Evolutionary conservation across 1,284 basidiomycete genomes (phyloP).

Genomic region (Somion occarium): DNA sequence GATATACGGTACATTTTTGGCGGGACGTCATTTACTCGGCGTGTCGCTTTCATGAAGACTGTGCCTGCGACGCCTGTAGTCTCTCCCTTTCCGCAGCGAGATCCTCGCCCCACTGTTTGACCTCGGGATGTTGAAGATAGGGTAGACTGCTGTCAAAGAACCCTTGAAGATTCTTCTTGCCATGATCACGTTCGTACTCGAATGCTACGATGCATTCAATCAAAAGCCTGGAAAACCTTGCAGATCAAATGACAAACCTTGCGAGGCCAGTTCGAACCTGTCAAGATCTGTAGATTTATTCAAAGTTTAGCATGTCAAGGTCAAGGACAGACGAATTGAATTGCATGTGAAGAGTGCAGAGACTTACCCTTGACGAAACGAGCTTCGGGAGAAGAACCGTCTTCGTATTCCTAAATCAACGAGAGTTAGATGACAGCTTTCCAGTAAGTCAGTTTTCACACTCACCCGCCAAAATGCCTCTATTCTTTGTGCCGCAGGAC

Average conservation of each 20-base stretch:
- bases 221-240: too few relatives aligned
- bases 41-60: too few relatives aligned
- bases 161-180: constrained; percentile 45
- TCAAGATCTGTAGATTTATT: constrained; percentile 65
- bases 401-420: constrained; percentile 87
- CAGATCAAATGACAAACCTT: constrained; percentile 62
- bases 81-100: constrained; percentile 44
- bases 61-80: not conserved
- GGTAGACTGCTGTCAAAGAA: constrained; percentile 79
- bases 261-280: constrained; percentile 87
- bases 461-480: constrained; percentile 75
- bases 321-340: not conserved
- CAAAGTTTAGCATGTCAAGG: not conserved
- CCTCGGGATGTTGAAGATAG: constrained; percentile 70
- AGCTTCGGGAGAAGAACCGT: constrained; percentile 75
- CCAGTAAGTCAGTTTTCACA: constrained; percentile 5
- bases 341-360: too few relatives aligned
- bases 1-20: too few relatives aligned
- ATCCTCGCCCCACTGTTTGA: constrained; percentile 70
- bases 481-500: constrained; percentile 75
- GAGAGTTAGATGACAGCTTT: not conserved
- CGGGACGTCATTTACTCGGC: too few relatives aligned
- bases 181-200: constrained; percentile 64
- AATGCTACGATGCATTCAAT: constrained; percentile 41
- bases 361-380: constrained; percentile 94